A percentile compares a stretch with the other conserved stretches of the same genome.
Evolutionary conservation across 1,284 basidiomycete genomes (phyloP).

Genomic region (Chalciporus sp.): DNA sequence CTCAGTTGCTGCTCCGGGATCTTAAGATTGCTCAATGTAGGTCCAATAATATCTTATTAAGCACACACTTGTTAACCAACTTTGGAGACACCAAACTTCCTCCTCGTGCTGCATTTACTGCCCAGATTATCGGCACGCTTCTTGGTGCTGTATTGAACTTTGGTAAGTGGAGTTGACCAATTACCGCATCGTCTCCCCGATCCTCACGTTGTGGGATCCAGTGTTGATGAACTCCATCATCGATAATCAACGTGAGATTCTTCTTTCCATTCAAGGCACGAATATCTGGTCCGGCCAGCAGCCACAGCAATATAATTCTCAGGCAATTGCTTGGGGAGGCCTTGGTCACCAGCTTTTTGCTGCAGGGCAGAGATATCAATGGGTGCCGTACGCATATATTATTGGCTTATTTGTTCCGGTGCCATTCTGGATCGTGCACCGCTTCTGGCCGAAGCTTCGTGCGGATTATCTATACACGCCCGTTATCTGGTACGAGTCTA

Average conservation of each 20-base stretch:
- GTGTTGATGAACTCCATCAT: constrained; percentile 64
- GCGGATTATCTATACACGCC: constrained; percentile 47
- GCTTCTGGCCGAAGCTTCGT: constrained; percentile 42
- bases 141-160: constrained; percentile 56
- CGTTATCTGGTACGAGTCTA: constrained; percentile 40
- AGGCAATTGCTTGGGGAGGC: constrained; percentile 68
- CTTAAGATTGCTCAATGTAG: not conserved
- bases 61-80: not conserved
- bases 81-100: not conserved
- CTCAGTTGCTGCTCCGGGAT: not conserved
- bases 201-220: not conserved
- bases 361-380: constrained; percentile 53
- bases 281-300: constrained; percentile 66
- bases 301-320: constrained; percentile 60
- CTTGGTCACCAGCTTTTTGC: constrained; percentile 61
- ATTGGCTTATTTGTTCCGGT: constrained; percentile 56
- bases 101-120: constrained; percentile 63
- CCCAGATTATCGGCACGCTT: constrained; percentile 56
- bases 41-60: not conserved
- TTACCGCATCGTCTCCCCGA: too few species aligned
- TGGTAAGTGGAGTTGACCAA: constrained; percentile 31
- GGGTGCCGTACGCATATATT: constrained; percentile 56
- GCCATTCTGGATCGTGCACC: constrained; percentile 58
- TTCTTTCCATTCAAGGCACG: constrained; percentile 50
- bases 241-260: constrained; percentile 50